phyloP scores from a whole-genome alignment of 768 basidiomycete species.

The Mycena olivaceomarginata region DNA sequence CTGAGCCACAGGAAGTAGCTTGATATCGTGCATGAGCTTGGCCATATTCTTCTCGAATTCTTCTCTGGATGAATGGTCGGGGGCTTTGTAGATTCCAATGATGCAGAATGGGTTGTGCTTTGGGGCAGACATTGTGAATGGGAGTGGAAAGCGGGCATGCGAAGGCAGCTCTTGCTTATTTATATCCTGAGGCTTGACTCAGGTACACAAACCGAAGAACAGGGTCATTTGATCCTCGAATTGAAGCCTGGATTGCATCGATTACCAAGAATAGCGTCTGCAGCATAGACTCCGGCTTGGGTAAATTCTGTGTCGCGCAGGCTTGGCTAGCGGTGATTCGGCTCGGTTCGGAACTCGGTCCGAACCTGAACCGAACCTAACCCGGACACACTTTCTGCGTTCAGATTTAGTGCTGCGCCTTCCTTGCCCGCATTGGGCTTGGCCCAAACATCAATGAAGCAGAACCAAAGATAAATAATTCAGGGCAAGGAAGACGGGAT shows the following conservation, averaged over 20 bases:
- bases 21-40: slow-evolving; percentile 13
- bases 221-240: neutral
- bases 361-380: too few species aligned
- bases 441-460: too few species aligned
- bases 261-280: neutral
- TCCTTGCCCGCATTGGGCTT: too few species aligned
- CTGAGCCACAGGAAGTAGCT: neutral
- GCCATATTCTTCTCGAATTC: slow-evolving; percentile 24
- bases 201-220: neutral
- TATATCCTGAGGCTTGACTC: neutral
- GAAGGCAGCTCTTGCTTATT: neutral
- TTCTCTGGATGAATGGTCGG: neutral
- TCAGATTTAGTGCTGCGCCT: too few species aligned
- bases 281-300: neutral
- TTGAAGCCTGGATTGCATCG: neutral
- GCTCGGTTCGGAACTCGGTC: too few species aligned
- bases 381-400: too few species aligned
- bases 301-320: neutral
- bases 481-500: too few species aligned
- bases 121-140: neutral
- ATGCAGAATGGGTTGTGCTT: slow-evolving; percentile 9
- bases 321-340: too few species aligned
- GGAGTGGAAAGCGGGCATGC: neutral
- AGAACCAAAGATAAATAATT: too few species aligned
- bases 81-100: slow-evolving; percentile 28